Base-by-base conservation (phyloP, 768 basidiomycete genomes). In the Tulasnella sp. region DNA sequence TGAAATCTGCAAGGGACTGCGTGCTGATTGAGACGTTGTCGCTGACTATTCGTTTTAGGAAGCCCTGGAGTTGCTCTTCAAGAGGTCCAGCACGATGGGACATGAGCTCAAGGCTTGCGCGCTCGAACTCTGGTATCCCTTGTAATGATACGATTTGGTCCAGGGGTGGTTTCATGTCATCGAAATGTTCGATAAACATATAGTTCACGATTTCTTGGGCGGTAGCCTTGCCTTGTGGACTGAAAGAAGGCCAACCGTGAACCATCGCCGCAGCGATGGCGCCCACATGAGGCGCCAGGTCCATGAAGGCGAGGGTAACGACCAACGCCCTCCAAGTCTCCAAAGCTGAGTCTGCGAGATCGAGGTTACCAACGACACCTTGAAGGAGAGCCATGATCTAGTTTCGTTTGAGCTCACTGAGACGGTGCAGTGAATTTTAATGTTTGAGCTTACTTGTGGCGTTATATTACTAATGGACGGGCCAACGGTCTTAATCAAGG, bases 311-410 rank as follows among this genome's bases (percentile, higher is more conserved):
- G 28, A 97, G 86, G 2, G 91, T 92, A 22, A 87, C 89, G 81
- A 97, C 86, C 86, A 98, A 98, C 37, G 86, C 88, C 78, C 90
- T 85, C 96, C 96, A 99, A 54, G 92, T 93, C 44, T 90, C 87
- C 3, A 99, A 87, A 0, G 96, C 94, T 9, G 92, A 92, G 80
- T 93, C 91, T 0, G 94, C 90, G 9, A 99, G 88, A 81, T 93
- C 93, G 0, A 90, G 89, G 16, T 95, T 89, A 46, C 88, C 86
- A n/a, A 98, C 89, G 87, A 93, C 94, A 8, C 94, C 96, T 86
- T 99, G 97, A 54, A 99, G 90, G 24, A 94, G 96, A 0, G 97
- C 96, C 94, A 99, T 96, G 83, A 98, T 93, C 97, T 99, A 81
- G 64, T 48, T 20, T 50, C 28, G 75, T 34, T 34, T 28, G 40